These are phyloP conservation scores for Pseudisothecium myosuroides DNA, from an alignment of 225 moss, liverwort and hornwort genomes.

Conservation along the genomic window DNA sequence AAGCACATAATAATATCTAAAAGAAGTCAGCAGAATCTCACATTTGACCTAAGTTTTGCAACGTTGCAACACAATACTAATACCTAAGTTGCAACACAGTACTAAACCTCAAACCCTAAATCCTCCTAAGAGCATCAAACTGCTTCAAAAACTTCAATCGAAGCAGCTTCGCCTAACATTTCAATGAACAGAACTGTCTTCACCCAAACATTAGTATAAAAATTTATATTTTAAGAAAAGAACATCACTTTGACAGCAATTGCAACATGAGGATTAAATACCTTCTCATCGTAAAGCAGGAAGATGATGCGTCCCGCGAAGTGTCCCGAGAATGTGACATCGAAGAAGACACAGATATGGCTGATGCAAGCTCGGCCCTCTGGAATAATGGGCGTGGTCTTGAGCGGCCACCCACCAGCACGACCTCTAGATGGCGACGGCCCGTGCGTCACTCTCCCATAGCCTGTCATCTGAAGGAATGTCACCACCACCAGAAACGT, in stretches of 20 bases:
- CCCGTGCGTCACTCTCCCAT: slow-evolving; percentile 5
- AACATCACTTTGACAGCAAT: background rate
- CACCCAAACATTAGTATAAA: background rate
- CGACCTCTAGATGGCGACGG: background rate
- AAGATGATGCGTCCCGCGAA: slow-evolving; percentile 57
- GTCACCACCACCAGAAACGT: slow-evolving; percentile 32
- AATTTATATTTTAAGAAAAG: too few species aligned
- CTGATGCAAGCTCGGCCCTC: slow-evolving; percentile 38
- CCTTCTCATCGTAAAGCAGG: slow-evolving; percentile 57
- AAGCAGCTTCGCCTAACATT: background rate
- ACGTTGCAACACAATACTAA: background rate
- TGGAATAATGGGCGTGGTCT: background rate
- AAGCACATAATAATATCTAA: background rate
- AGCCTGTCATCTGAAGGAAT: slow-evolving; percentile 47
- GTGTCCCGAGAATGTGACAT: slow-evolving; percentile 40
- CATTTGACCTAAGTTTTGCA: background rate
- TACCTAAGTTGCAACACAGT: background rate
- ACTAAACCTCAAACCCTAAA: background rate
- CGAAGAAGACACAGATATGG: slow-evolving; percentile 60
- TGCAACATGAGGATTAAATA: background rate
- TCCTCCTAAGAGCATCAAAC: background rate
- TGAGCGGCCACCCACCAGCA: background rate
- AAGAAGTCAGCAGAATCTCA: background rate
- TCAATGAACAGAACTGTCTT: background rate
- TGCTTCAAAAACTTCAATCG: background rate